Base-by-base conservation (phyloP, 2,329 filamentous ascomycete genomes). In the Penicillium sp. region DNA sequence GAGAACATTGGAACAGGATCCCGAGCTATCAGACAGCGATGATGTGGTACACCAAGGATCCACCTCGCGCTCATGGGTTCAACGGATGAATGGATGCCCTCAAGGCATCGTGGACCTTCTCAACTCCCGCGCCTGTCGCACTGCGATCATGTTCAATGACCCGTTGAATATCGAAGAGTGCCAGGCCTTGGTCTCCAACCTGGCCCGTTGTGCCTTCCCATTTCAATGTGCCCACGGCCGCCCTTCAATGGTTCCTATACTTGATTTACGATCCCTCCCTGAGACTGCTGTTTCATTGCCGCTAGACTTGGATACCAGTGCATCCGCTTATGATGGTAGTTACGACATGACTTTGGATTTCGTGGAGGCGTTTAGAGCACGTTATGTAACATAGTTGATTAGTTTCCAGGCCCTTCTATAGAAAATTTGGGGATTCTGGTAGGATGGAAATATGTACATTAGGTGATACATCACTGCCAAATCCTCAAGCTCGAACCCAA, bases 71-170 rank as follows among this genome's bases (percentile, higher is more conserved):
- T 44, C 56, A 16, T 92, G 88, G 87, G 75, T 89, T 1, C 74
- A 80, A 1, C 78, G 78, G 6, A 84, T 96, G 39, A 82, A 85
- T 31, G 80, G 80, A 2, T 95, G 90, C 63, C 92, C 93, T 0
- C 78, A 81, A 26, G 87, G 88, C 0, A 85, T 97, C 13, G 65
- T 95, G 4, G 89, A 95, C 31, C 66, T 81, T 39, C 69, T 81
- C 18, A 79, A 78, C 52, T 81, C 78, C 22, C 76, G 79, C 9
- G 76, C 79, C 10, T 81, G 79, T 61, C 70, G 79, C 50, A 76
- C 71, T 32, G 75, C 79, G 14, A 76, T 81, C 59, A 81, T 81
- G 79, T 81, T 81, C 61, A 81, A 81, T 46, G 79, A 81, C 47
- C 55, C 60, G 5, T 58, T 81, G 44, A 67, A 61, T 7, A 51